Conservation (phyloP, 352 stramenopile genomes). For the Phytophthora ramorum region DNA sequence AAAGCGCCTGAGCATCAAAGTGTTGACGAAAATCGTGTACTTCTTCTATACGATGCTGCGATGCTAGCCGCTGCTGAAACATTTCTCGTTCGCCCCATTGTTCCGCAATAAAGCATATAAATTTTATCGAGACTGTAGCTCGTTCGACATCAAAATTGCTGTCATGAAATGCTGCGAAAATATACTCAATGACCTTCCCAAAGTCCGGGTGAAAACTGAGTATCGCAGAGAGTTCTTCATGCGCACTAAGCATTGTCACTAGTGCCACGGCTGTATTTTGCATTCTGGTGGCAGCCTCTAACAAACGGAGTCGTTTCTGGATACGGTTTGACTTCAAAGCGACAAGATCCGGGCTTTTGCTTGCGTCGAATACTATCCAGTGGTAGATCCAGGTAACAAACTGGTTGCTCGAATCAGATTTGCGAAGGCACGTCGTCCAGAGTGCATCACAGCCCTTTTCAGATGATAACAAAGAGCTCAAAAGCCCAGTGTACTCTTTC, state of each 20-base stretch:
- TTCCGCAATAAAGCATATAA: slow-evolving; percentile 25
- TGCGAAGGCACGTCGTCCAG: slow-evolving; percentile 4
- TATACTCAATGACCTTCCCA: slow-evolving; percentile 1
- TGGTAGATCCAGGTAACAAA: slow-evolving; percentile 19
- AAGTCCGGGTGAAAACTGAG: slow-evolving; percentile 19
- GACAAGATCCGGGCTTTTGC: background rate
- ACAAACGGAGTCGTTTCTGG: slow-evolving; percentile 6
- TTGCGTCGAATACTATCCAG: slow-evolving; percentile 22
- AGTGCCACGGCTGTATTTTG: background rate
- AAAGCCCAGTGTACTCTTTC: slow-evolving; percentile 5
- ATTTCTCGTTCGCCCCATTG: slow-evolving; percentile 7
- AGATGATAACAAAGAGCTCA: slow-evolving; percentile 9
- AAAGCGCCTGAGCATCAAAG: background rate
- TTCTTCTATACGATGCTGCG: background rate
- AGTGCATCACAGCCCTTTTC: background rate
- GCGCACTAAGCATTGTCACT: slow-evolving; percentile 9
- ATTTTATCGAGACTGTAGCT: slow-evolving; percentile 10
- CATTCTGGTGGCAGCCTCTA: background rate
- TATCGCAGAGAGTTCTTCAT: slow-evolving; percentile 2
- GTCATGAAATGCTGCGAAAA: slow-evolving; percentile 6
- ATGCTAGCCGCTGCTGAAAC: background rate
- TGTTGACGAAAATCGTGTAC: background rate
- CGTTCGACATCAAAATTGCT: background rate
- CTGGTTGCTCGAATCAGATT: background rate
- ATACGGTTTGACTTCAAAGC: background rate